Evolutionary conservation across 2,329 filamentous ascomycete species (phyloP), one percentile per base, ranked within the genome.

Genomic region (Colletotrichum tofieldiae): DNA sequence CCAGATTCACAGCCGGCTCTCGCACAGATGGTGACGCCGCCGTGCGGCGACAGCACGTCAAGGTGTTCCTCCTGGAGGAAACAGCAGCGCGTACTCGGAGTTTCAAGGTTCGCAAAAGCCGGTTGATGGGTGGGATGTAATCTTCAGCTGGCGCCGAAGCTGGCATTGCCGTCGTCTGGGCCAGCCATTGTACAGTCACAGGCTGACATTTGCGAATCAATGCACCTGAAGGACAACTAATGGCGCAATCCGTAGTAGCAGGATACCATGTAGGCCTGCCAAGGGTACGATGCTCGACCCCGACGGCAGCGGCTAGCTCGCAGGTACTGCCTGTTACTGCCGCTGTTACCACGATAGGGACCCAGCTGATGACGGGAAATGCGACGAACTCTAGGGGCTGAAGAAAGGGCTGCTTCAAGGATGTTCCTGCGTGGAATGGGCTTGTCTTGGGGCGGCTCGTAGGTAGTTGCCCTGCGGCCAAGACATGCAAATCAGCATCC

Each of bases 361-460:
- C 32, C 35, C 29, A 56, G 49, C 51, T 20, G 51, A 37, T 47
- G 37, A 26, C 45, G 45, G 58, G 41, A 51, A 49, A 69, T 69
- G 69, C 59, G 59, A 72, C 64, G 65, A 69, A 72, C 12, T 61
- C 59, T 39, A 69, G 32, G 59, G 59, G 45, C 65, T 72, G 69
- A 69, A 64, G 65, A 72, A 64, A 54, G 59, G 65, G 69, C 26
- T 56, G 56, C 65, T 59, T 8, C 65, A 63, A 64, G 69, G 65
- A 72, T 72, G 58, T 64, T 69, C 69, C 69, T 69, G 26, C 54
- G 43, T 26, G 59, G 59, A n/a, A 64, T 64, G 65, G 43, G 39
- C 29, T 16, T 69, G 65, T 69, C 60, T 63, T 52, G 51, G 54
- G 60, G 43, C 37, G 29, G 37, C n/a, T 63, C 35, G 64, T 41